Percentiles rank a stretch among this genome's conserved stretches.
These are phyloP conservation scores for Phialophora macrospora DNA, from an alignment of 2,329 filamentous ascomycete species.

Conservation along the genomic window DNA sequence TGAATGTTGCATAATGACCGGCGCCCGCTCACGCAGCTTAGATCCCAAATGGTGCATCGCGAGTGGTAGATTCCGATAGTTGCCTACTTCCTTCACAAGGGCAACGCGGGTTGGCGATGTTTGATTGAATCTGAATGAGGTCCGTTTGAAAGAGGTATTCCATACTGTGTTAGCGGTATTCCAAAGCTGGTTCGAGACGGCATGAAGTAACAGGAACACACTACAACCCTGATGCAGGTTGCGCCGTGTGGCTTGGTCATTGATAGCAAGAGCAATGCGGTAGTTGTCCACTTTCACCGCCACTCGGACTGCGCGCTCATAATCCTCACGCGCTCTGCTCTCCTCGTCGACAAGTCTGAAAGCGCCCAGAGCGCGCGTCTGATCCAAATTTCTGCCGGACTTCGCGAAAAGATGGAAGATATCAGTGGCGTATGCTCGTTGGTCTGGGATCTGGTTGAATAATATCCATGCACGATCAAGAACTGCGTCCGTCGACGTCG, in stretches of 20 bases:
- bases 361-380: conserved; percentile 40
- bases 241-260: conserved; percentile 46
- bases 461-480: conserved; percentile 23
- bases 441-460: conserved; percentile 22
- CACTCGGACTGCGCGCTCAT: conserved; percentile 45
- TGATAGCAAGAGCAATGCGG: conserved; percentile 46
- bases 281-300: conserved; percentile 28
- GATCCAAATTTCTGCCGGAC: conserved; percentile 11
- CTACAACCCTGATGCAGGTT: conserved; percentile 41
- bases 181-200: conserved; percentile 45
- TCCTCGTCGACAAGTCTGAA: conserved; percentile 51
- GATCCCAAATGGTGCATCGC: conserved; percentile 26
- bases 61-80: conserved; percentile 26
- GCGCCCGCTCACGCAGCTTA: conserved; percentile 11
- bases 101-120: conserved; percentile 26
- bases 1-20: conserved; percentile 21
- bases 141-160: conserved; percentile 32
- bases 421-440: conserved; percentile 20
- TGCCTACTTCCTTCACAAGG: conserved; percentile 18
- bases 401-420: conserved; percentile 26
- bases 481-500: neutral
- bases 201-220: conserved; percentile 43
- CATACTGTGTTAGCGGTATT: conserved; percentile 42
- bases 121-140: conserved; percentile 27
- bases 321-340: conserved; percentile 50